Evolutionary conservation across 306 rosid species (phyloP).

Genomic region (Astragalus glycyphyllos): DNA sequence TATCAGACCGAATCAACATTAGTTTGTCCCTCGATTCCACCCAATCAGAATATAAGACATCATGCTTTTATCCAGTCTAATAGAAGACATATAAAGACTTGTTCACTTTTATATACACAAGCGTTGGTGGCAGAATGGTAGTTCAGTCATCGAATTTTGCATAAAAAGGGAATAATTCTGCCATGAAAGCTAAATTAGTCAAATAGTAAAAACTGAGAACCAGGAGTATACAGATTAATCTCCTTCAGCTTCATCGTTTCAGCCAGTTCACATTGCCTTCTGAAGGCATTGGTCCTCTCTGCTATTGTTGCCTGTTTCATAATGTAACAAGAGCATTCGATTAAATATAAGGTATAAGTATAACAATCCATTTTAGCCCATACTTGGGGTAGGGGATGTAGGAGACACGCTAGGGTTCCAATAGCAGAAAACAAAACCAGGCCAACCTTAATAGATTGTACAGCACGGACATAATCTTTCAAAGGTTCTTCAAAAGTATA

Average conservation of each 20-base stretch:
- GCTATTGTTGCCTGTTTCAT: conserved; percentile 88
- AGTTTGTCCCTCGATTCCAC: conserved; percentile 79
- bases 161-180: conserved; percentile 11
- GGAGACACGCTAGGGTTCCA: conserved; percentile 1
- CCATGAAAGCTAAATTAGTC: conserved; percentile 21
- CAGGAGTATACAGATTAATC: conserved; percentile 78
- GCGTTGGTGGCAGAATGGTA: conserved; percentile 14
- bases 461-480: conserved; percentile 93
- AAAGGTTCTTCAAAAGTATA: conserved; percentile 96
- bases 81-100: background rate
- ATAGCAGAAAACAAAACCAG: conserved; percentile 31
- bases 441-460: conserved; percentile 88
- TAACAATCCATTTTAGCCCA: conserved; percentile 1
- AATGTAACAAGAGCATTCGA: conserved; percentile 35
- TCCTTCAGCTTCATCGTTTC: conserved; percentile 95
- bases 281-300: conserved; percentile 93
- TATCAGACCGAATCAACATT: conserved; percentile 86
- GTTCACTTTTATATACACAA: background rate
- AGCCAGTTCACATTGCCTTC: conserved; percentile 92
- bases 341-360: conserved; percentile 13
- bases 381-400: background rate
- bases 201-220: conserved; percentile 23
- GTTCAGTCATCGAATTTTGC: conserved; percentile 25
- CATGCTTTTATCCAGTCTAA: conserved; percentile 11
- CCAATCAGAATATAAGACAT: background rate